Evolutionary conservation across 2,329 filamentous ascomycete genomes (phyloP).

Genomic region (Exophiala phaeomuriformis): DNA sequence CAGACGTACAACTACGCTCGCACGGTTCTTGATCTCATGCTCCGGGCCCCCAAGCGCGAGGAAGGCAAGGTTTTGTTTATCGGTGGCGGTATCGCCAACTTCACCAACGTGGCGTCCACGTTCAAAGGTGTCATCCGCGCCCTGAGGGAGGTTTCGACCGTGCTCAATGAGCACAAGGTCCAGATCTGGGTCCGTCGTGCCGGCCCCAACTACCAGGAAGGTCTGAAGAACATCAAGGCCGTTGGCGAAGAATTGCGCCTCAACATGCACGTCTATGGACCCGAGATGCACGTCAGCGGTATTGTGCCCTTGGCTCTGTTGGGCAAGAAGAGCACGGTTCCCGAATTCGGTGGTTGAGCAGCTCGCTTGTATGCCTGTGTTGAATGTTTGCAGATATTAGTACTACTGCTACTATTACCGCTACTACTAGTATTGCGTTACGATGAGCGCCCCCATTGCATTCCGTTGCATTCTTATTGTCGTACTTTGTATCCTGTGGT

Average conservation of each 20-base stretch:
- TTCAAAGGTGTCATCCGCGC: slow-evolving; percentile 99
- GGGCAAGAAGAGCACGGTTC: slow-evolving; percentile 54
- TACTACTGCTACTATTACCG: no score
- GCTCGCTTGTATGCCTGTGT: no score
- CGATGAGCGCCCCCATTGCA: no score
- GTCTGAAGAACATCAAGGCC: slow-evolving; percentile 98
- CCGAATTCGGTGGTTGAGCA: slow-evolving; percentile 48
- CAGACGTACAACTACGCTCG: slow-evolving; percentile 99
- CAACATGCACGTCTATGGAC: slow-evolving; percentile 84
- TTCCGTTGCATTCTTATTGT: no score
- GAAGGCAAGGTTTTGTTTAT: slow-evolving; percentile 99
- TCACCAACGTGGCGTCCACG: slow-evolving; percentile 97
- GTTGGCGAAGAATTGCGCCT: slow-evolving; percentile 90
- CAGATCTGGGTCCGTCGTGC: slow-evolving; percentile 92
- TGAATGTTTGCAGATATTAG: no score
- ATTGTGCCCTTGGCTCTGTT: slow-evolving; percentile 86
- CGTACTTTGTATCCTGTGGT: no score
- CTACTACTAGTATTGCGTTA: no score
- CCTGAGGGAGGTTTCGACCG: slow-evolving; percentile 77
- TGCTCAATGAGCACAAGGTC: slow-evolving; percentile 90
- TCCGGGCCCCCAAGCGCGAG: slow-evolving; percentile 73
- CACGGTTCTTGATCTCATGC: slow-evolving; percentile 94
- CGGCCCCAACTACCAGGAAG: slow-evolving; percentile 98
- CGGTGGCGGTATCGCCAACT: slow-evolving; percentile 99
- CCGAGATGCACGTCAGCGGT: slow-evolving; percentile 82